These are phyloP conservation scores for Scedosporium apiospermum DNA, from an alignment of 2,329 filamentous ascomycete species.

Conservation along the genomic window DNA sequence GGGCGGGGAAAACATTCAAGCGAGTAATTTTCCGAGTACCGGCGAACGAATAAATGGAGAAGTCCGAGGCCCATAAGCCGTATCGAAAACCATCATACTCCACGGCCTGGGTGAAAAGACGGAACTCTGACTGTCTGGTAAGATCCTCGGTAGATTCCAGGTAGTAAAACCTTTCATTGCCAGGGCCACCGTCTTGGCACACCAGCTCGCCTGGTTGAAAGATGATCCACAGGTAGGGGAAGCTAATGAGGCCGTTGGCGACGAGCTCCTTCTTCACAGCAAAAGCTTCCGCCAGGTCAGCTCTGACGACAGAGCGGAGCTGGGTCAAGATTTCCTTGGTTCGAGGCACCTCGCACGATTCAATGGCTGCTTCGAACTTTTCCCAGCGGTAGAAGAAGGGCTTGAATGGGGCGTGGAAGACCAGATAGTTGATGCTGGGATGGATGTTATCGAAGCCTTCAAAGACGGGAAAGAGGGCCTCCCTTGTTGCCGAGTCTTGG, in stretches of 20 bases:
- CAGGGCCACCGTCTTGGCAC: constrained; percentile 27
- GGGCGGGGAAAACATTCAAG: constrained; percentile 33
- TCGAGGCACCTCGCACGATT: constrained; percentile 11
- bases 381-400: constrained; percentile 63
- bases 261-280: constrained; percentile 40
- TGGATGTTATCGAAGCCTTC: constrained; percentile 13
- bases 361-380: constrained; percentile 29
- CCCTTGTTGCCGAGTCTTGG: constrained; percentile 12
- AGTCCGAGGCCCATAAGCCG: constrained; percentile 25
- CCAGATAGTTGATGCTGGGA: constrained; percentile 27
- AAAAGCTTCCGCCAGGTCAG: constrained; percentile 41
- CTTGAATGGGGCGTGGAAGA: constrained; percentile 39
- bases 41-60: constrained; percentile 29
- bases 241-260: constrained; percentile 42
- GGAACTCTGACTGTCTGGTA: constrained; percentile 24
- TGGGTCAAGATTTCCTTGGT: constrained; percentile 37
- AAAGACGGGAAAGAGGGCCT: constrained; percentile 12
- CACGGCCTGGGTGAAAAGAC: constrained; percentile 29
- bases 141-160: constrained; percentile 25
- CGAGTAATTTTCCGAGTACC: constrained; percentile 34
- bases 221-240: constrained; percentile 43
- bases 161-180: constrained; percentile 27
- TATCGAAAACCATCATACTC: constrained; percentile 40
- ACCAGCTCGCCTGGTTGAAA: constrained; percentile 37
- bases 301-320: constrained; percentile 35